phyloP scores from a whole-genome alignment of 352 stramenopile genomes.

The Phytophthora tentaculata region DNA sequence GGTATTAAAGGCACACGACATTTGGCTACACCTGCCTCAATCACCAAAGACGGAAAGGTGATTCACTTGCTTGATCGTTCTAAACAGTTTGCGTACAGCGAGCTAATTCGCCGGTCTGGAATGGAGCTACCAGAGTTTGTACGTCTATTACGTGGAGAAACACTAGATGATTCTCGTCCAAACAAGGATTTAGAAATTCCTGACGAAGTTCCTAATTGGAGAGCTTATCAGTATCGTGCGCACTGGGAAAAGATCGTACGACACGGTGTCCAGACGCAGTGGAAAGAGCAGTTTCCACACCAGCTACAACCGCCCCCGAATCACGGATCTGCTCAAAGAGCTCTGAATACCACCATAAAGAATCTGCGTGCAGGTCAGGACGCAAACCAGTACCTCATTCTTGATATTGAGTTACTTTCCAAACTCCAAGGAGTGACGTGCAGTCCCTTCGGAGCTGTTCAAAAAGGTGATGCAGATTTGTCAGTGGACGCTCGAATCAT shows the following conservation, averaged over 20 bases:
- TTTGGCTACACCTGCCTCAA: neutral
- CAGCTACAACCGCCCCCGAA: neutral
- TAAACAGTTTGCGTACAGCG: constrained; percentile 3
- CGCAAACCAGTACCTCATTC: constrained; percentile 15
- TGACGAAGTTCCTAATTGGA: neutral
- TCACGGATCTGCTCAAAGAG: constrained; percentile 12
- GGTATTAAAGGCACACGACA: neutral
- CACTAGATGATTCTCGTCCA: neutral
- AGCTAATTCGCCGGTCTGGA: constrained; percentile 1
- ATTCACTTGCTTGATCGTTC: neutral
- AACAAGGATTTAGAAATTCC: constrained; percentile 15
- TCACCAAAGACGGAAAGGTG: neutral
- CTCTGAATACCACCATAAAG: constrained; percentile 13
- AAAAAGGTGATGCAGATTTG: constrained; percentile 17
- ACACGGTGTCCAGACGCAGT: constrained; percentile 2
- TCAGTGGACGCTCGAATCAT: constrained; percentile 14
- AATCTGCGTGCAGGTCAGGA: constrained; percentile 16
- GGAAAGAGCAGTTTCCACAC: neutral
- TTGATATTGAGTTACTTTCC: constrained; percentile 12
- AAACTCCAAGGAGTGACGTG: constrained; percentile 6
- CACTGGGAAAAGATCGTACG: constrained; percentile 6
- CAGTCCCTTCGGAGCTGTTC: constrained; percentile 24
- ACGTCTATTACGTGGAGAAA: constrained; percentile 17
- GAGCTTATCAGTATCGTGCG: neutral
- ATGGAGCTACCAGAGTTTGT: constrained; percentile 17